phyloP scores from a whole-genome alignment of 2,329 filamentous ascomycete genomes.

The Pezicula carpinea region DNA sequence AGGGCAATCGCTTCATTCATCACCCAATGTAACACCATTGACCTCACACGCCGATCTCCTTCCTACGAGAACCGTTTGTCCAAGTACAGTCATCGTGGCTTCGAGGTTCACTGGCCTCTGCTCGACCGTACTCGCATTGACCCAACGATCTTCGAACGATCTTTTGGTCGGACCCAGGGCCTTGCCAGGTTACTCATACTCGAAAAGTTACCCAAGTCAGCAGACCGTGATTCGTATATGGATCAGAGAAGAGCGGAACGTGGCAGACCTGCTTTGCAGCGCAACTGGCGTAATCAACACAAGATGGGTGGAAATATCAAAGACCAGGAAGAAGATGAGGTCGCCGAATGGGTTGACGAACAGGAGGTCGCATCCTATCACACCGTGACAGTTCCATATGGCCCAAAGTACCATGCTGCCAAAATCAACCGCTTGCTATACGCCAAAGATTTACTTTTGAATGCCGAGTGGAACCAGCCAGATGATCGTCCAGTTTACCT shows the following conservation, averaged over 20 bases:
- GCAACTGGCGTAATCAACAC: slow-evolving; percentile 33
- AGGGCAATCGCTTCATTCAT: slow-evolving; percentile 74
- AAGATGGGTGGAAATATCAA: slow-evolving; percentile 68
- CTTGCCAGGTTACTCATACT: slow-evolving; percentile 75
- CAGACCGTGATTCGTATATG: slow-evolving; percentile 66
- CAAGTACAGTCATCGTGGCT: slow-evolving; percentile 80
- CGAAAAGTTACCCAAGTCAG: slow-evolving; percentile 67
- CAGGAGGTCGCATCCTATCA: slow-evolving; percentile 77
- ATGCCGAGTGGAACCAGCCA: slow-evolving; percentile 80
- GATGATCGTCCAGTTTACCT: slow-evolving; percentile 72
- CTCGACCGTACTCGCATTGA: slow-evolving; percentile 73
- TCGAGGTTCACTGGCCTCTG: slow-evolving; percentile 76
- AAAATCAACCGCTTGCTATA: slow-evolving; percentile 80
- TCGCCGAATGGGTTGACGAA: slow-evolving; percentile 76
- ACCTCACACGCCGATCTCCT: slow-evolving; percentile 73
- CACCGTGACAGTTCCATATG: slow-evolving; percentile 69
- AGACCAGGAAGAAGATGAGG: slow-evolving; percentile 70
- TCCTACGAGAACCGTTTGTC: slow-evolving; percentile 85
- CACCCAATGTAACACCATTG: slow-evolving; percentile 77
- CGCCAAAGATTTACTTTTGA: slow-evolving; percentile 75
- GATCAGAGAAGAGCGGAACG: slow-evolving; percentile 66
- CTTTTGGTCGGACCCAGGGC: slow-evolving; percentile 70
- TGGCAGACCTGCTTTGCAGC: slow-evolving; percentile 56
- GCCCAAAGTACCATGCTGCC: slow-evolving; percentile 54
- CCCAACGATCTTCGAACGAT: slow-evolving; percentile 82